Evolutionary conservation across 2,329 filamentous ascomycete species (phyloP), one percentile per base, ranked within the genome.

Genomic region (Pseudopyrenochaeta lycopersici): DNA sequence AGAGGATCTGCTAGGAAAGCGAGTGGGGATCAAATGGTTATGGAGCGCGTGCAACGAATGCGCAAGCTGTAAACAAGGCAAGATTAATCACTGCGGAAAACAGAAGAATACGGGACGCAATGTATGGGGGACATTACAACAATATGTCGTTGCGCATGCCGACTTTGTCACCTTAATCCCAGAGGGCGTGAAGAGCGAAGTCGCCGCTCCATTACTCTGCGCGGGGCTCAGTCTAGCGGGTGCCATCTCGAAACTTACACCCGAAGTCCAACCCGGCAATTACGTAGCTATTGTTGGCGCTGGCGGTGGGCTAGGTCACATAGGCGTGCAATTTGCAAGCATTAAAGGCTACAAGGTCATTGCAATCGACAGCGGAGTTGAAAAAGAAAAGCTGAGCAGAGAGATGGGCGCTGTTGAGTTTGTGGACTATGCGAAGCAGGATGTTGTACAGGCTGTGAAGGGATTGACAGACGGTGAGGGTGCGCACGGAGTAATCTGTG

Each of bases 331-430:
- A 78, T 96, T 96, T 77, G 72, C 73, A 12, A 90, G 88, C 74
- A 92, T 92, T 50, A 96, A 97, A 90, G 93, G 93, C 49, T 81
- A 96, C 52, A 85, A 88, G 61, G 82, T 88, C 64, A 88, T 97
- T 72, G 92, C 90, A 60, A 92, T 97, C 64, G 93, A 97, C 71
- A 86, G 85, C 46, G 93, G 92, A 32, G 84, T 86, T 1, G 92
- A 96, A 76, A 97, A 97, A 84, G 83, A 80, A 67, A 79, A 84
- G 59, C 83, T 92, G 77, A 88, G 85, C 75, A 77, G 80, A 59
- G 81, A 85, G 68, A 87, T 96, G 56, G 93, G 92, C 32, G 88
- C 91, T 2, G 75, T 80, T 14, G 73, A 84, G 27, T 97, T 88
- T 68, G 84, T 97, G 69, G 94, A 98, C 81, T 97, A 94, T 76